Evolutionary conservation across 345 rosid species (phyloP).

Genomic region (Melaleuca quinquenervia): DNA sequence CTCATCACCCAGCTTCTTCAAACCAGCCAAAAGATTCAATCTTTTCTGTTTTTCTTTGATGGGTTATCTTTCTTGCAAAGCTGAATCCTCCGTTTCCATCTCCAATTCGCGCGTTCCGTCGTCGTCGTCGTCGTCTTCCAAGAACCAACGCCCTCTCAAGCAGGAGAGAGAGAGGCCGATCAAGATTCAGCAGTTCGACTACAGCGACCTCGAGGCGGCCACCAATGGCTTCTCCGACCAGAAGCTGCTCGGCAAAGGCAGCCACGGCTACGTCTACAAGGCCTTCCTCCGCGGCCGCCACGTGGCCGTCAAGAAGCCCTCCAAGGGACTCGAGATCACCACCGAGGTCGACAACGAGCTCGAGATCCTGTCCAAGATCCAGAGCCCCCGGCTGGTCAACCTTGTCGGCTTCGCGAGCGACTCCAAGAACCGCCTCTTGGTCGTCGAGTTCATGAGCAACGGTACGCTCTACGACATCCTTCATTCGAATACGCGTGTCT

Average conservation of each 20-base stretch:
- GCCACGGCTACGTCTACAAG: conserved; percentile 95
- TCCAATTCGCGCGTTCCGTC: conserved; percentile 12
- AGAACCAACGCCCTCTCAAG: conserved; percentile 3
- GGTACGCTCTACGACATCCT: conserved; percentile 89
- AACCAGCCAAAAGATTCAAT: background rate
- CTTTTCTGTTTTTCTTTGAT: conserved; percentile 8
- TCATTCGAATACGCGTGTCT: conserved; percentile 51
- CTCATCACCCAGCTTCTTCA: background rate
- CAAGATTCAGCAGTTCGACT: conserved; percentile 69
- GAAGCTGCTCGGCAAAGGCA: conserved; percentile 82
- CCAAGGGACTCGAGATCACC: conserved; percentile 50
- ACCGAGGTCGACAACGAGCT: conserved; percentile 85
- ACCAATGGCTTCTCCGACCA: conserved; percentile 79
- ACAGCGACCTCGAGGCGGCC: conserved; percentile 89
- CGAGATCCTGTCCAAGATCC: conserved; percentile 84
- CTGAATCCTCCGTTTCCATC: conserved; percentile 33
- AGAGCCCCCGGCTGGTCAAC: conserved; percentile 86
- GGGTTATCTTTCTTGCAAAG: conserved; percentile 90
- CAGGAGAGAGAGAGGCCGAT: conserved; percentile 13
- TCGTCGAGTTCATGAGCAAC: conserved; percentile 86
- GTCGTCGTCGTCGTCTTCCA: conserved; percentile 21
- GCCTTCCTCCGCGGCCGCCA: conserved; percentile 78
- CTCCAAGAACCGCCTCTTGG: conserved; percentile 64
- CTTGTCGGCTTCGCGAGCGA: conserved; percentile 71
- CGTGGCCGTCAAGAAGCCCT: conserved; percentile 80